Evolutionary conservation across 1,284 basidiomycete genomes (phyloP).

Genomic region (Lignosus rhinocerotis): DNA sequence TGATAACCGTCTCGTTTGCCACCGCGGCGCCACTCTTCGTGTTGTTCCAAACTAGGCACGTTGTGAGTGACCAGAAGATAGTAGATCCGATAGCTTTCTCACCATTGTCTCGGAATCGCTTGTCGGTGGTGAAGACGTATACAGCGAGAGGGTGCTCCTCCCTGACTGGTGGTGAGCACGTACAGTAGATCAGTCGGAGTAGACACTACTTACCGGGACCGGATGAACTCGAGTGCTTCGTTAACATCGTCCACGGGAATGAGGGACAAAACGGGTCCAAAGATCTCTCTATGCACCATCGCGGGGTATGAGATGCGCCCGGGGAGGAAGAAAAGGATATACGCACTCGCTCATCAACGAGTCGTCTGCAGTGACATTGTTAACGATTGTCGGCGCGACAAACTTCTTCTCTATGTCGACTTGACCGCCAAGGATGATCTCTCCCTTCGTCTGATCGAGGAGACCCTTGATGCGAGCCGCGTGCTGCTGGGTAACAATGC

Average conservation of each 20-base stretch:
- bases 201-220: background rate
- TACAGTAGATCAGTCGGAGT: background rate
- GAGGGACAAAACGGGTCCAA: slow-evolving; percentile 59
- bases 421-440: slow-evolving; percentile 68
- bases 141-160: slow-evolving; percentile 77
- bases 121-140: slow-evolving; percentile 72
- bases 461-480: slow-evolving; percentile 62
- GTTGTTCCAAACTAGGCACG: slow-evolving; percentile 46
- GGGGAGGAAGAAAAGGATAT: background rate
- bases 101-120: slow-evolving; percentile 63
- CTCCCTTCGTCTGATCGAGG: slow-evolving; percentile 69
- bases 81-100: background rate
- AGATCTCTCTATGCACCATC: slow-evolving; percentile 33
- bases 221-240: slow-evolving; percentile 68
- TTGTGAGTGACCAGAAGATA: slow-evolving; percentile 33
- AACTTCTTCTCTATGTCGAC: slow-evolving; percentile 55
- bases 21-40: slow-evolving; percentile 67
- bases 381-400: slow-evolving; percentile 67
- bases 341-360: slow-evolving; percentile 74
- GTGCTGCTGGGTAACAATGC: slow-evolving; percentile 51
- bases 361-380: slow-evolving; percentile 61
- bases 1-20: slow-evolving; percentile 68
- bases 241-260: slow-evolving; percentile 73
- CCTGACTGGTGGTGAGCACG: background rate
- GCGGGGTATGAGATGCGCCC: background rate